These are phyloP conservation scores for Sisymbrium irio DNA, from an alignment of 345 rosid genomes.

Conservation along the genomic window DNA sequence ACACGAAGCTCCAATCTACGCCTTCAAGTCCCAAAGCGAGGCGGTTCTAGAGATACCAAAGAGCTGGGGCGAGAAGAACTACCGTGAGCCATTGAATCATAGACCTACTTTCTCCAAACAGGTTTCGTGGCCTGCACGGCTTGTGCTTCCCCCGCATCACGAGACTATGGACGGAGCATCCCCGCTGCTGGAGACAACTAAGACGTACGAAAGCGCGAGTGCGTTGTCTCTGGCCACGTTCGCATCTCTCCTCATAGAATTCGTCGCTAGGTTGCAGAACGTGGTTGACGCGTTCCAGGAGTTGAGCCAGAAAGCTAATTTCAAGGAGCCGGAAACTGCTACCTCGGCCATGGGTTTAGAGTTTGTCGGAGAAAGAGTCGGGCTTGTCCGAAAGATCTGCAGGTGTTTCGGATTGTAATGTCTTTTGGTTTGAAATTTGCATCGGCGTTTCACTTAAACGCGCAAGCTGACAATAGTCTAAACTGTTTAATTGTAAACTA, in stretches of 20 bases:
- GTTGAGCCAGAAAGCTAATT: slow-evolving; percentile 63
- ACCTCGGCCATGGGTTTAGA: slow-evolving; percentile 17
- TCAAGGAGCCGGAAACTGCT: slow-evolving; percentile 54
- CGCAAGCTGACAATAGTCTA: neutral
- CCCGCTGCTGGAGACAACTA: slow-evolving; percentile 48
- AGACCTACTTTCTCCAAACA: slow-evolving; percentile 44
- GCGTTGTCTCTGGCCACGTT: slow-evolving; percentile 92
- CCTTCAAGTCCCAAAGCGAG: slow-evolving; percentile 68
- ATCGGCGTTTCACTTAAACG: slow-evolving; percentile 14
- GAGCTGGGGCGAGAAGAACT: slow-evolving; percentile 35
- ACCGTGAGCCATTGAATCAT: slow-evolving; percentile 26
- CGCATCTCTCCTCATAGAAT: slow-evolving; percentile 74
- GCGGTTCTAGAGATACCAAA: slow-evolving; percentile 48
- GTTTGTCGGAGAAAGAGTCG: slow-evolving; percentile 25
- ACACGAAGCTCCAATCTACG: slow-evolving; percentile 39
- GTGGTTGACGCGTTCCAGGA: slow-evolving; percentile 67
- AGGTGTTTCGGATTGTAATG: slow-evolving; percentile 29
- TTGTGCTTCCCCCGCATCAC: slow-evolving; percentile 33
- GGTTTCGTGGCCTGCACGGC: slow-evolving; percentile 55
- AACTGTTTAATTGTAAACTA: slow-evolving; percentile 15
- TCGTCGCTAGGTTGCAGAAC: slow-evolving; percentile 79
- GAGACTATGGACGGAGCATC: slow-evolving; percentile 29
- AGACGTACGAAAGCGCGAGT: slow-evolving; percentile 80
- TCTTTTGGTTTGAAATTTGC: neutral
- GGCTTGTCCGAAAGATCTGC: slow-evolving; percentile 44